Evolutionary conservation across 805 yeast species (phyloP).

Genomic region (Candida peoriensis): DNA sequence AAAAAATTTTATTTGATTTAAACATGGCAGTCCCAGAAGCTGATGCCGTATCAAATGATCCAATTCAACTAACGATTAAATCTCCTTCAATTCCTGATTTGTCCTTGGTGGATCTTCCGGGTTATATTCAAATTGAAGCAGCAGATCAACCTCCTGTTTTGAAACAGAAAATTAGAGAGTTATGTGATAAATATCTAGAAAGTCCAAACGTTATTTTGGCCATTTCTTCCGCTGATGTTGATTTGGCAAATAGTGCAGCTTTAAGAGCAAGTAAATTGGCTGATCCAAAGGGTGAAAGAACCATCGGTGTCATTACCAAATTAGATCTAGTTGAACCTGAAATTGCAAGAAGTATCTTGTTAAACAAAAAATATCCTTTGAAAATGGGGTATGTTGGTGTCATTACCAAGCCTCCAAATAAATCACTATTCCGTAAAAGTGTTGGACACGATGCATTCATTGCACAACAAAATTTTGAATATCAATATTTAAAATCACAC

Average conservation of each 20-base stretch:
- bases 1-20: conserved; percentile 76
- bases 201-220: conserved; percentile 94
- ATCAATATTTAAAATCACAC: conserved; percentile 56
- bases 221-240: conserved; percentile 97
- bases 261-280: conserved; percentile 82
- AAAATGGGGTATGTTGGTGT: conserved; percentile 98
- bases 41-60: conserved; percentile 88
- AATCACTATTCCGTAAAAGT: conserved; percentile 44
- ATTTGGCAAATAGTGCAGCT: conserved; percentile 93
- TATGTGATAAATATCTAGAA: conserved; percentile 82
- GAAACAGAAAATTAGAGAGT: conserved; percentile 68
- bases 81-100: conserved; percentile 91
- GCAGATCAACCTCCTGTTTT: conserved; percentile 90
- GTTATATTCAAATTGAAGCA: conserved; percentile 94
- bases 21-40: conserved; percentile 87
- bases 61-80: conserved; percentile 85
- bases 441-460: conserved; percentile 58
- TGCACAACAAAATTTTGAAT: conserved; percentile 65
- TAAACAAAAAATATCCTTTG: conserved; percentile 81
- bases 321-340: conserved; percentile 83
- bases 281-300: conserved; percentile 93
- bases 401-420: conserved; percentile 71
- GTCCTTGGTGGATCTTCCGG: conserved; percentile 93
- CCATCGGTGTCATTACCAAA: conserved; percentile 94
- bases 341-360: conserved; percentile 60